Percentiles rank a stretch among this genome's conserved stretches.
Conservation (phyloP, 306 rosid genomes). For the Begonia loranthoides region DNA sequence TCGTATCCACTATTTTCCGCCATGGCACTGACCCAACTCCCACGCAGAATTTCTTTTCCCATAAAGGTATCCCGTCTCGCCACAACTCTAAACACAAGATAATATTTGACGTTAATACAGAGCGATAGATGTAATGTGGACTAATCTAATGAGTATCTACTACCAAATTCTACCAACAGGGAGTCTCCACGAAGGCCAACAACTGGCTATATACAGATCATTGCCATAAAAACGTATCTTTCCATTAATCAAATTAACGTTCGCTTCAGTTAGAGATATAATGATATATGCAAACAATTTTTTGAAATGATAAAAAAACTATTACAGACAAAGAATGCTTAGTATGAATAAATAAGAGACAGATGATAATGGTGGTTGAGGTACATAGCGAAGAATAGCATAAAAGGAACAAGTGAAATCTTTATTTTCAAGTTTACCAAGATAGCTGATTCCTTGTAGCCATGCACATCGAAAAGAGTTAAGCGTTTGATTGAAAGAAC, state of each 20-base stretch:
- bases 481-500: no score
- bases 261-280: not conserved
- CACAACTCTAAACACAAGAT: conserved; percentile 21
- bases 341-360: no score
- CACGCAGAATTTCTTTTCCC: conserved; percentile 78
- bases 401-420: no score
- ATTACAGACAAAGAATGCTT: no score
- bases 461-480: no score
- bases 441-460: no score
- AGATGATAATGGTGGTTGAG: no score
- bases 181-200: not conserved
- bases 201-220: not conserved
- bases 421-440: no score
- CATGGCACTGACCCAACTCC: conserved; percentile 52
- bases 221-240: not conserved
- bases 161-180: not conserved
- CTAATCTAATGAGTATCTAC: not conserved
- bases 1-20: conserved; percentile 61
- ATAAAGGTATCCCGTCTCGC: conserved; percentile 64
- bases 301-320: no score
- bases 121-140: not conserved
- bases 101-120: conserved; percentile 1
- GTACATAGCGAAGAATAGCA: no score
- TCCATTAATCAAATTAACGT: not conserved
- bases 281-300: not conserved